phyloP scores from a whole-genome alignment of 2,329 filamentous ascomycete genomes.

The Reticulascus tulasneorum region DNA sequence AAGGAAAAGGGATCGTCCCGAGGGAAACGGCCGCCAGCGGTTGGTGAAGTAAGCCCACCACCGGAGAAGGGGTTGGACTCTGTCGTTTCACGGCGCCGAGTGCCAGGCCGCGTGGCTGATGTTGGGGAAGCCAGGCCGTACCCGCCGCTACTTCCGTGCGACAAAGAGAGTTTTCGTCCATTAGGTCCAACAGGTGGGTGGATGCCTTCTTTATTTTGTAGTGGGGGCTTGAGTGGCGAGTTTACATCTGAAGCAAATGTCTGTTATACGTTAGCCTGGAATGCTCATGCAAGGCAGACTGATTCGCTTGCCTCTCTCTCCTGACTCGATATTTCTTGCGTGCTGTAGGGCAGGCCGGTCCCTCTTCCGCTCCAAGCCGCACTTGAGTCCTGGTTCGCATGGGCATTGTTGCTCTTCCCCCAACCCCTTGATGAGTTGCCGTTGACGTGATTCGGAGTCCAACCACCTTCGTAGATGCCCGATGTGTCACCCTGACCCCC shows the following conservation, averaged over 20 bases:
- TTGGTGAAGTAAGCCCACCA: constrained; percentile 56
- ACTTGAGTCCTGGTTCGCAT: constrained; percentile 75
- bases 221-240: constrained; percentile 83
- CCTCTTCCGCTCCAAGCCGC: constrained; percentile 84
- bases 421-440: constrained; percentile 61
- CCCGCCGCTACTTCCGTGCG: constrained; percentile 59
- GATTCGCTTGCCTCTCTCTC: constrained; percentile 50
- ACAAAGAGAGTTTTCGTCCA: constrained; percentile 78
- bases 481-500: constrained; percentile 47
- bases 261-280: constrained; percentile 38
- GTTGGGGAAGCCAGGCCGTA: constrained; percentile 73
- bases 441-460: constrained; percentile 73
- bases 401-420: constrained; percentile 73
- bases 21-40: constrained; percentile 52
- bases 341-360: constrained; percentile 63
- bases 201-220: constrained; percentile 65
- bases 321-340: constrained; percentile 64
- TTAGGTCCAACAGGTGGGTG: constrained; percentile 52
- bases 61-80: constrained; percentile 62
- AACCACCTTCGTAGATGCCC: constrained; percentile 68
- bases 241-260: constrained; percentile 85
- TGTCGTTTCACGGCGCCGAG: constrained; percentile 76
- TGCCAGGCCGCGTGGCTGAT: constrained; percentile 64
- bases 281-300: neutral
- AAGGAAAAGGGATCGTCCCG: constrained; percentile 62